phyloP scores from a whole-genome alignment of 805 yeast genomes.

The Teunomyces stri region DNA sequence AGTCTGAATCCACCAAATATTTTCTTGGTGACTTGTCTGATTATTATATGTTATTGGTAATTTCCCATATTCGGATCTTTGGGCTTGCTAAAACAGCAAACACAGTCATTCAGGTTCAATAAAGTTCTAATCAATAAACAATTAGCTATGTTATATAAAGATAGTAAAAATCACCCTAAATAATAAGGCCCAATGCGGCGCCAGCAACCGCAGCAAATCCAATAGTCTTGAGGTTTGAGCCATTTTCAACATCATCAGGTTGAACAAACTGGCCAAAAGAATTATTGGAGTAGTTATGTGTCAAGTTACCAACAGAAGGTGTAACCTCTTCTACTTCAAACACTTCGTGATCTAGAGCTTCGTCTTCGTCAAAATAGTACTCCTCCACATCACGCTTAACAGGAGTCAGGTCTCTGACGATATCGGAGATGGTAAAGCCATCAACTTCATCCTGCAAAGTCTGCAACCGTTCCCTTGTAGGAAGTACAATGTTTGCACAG shows the following conservation, averaged over 20 bases:
- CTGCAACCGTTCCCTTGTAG: constrained; percentile 8
- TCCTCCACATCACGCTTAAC: constrained; percentile 2
- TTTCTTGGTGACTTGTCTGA: constrained; percentile 20
- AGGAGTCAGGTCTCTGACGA: not conserved
- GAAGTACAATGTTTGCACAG: constrained; percentile 55
- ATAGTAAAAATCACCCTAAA: constrained; percentile 1
- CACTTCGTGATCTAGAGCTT: constrained; percentile 8
- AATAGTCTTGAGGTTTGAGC: constrained; percentile 7
- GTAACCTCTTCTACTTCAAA: not conserved
- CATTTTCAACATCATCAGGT: constrained; percentile 11
- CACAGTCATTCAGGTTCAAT: constrained; percentile 16
- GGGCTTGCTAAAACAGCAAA: constrained; percentile 38
- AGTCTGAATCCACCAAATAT: constrained; percentile 17
- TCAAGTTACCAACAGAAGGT: not conserved
- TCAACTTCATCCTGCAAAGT: constrained; percentile 7
- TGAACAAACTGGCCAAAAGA: constrained; percentile 7
- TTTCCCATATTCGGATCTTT: constrained; percentile 44
- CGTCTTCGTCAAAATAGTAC: constrained; percentile 10
- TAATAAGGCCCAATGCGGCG: constrained; percentile 9
- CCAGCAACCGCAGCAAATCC: constrained; percentile 11
- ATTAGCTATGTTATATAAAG: not conserved
- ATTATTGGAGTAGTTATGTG: constrained; percentile 7
- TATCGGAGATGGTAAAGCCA: not conserved
- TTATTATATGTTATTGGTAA: constrained; percentile 23
- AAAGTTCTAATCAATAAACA: not conserved